Conservation (phyloP, 176 grass and related monocot genomes). For the Poa annua region DNA sequence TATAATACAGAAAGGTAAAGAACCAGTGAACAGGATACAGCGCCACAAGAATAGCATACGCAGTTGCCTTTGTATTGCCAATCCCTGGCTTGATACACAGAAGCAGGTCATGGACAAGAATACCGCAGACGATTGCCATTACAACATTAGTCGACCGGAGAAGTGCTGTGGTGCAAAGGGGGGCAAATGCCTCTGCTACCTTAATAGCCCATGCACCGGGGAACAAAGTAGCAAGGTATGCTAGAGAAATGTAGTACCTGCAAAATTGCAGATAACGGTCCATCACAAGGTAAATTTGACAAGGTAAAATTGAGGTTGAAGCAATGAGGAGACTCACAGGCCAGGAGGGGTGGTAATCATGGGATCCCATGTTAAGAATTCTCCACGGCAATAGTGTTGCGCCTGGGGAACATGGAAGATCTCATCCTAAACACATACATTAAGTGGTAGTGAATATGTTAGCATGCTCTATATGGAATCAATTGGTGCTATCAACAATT, state of each 20-base stretch:
- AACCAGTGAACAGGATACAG: slow-evolving; percentile 89
- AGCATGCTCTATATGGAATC: slow-evolving; percentile 10
- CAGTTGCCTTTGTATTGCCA: slow-evolving; percentile 66
- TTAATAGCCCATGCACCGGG: slow-evolving; percentile 61
- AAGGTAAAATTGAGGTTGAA: slow-evolving; percentile 32
- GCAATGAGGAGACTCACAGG: slow-evolving; percentile 55
- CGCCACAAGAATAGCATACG: slow-evolving; percentile 66
- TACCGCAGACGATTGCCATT: slow-evolving; percentile 64
- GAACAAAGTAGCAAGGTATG: slow-evolving; percentile 79
- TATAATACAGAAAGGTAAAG: slow-evolving; percentile 96
- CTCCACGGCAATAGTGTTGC: slow-evolving; percentile 65
- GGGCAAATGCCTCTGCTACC: slow-evolving; percentile 45
- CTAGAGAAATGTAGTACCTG: slow-evolving; percentile 91
- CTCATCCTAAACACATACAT: slow-evolving; percentile 69
- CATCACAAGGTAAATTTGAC: slow-evolving; percentile 34
- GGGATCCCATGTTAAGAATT: slow-evolving; percentile 75
- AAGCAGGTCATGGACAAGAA: slow-evolving; percentile 81
- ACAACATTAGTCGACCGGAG: slow-evolving; percentile 86
- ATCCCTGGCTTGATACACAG: slow-evolving; percentile 64
- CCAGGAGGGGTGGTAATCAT: slow-evolving; percentile 98
- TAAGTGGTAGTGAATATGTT: neutral
- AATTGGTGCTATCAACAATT: neutral
- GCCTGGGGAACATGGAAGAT: slow-evolving; percentile 94
- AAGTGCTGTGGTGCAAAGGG: slow-evolving; percentile 65
- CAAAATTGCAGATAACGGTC: slow-evolving; percentile 53